Evolutionary conservation across 2,329 filamentous ascomycete species (phyloP), one percentile per base, ranked within the genome.

Genomic region (Simplicillium aogashimaense): DNA sequence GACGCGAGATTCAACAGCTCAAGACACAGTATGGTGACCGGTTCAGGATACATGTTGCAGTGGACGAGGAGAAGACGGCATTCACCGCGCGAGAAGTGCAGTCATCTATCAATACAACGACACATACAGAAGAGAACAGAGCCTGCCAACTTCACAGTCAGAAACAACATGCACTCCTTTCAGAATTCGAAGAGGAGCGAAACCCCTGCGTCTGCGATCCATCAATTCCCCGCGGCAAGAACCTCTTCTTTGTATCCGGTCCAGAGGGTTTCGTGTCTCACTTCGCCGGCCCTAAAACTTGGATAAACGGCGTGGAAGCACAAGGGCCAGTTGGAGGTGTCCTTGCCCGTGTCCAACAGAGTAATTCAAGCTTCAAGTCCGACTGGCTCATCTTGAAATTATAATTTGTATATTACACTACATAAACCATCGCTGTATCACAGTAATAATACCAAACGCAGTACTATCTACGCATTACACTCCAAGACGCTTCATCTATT

Each of bases 251-350:
- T 41, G 76, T 97, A 2, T 94, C 88, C 1, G 92, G 92, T 0
- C 90, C 92, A 0, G 86, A 94, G 40, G 90, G 92, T 1, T 97
- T 97, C 61, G 73, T 97, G 31, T 73, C 76, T 34, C 74, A 83
- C 47, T 86, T 84, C 62, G 86, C 87, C 3, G 90, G 92, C 1
- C 45, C 79, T 9, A 95, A 94, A 62, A 63, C 76, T 3, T 94
- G 86, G 84, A 65, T 70, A 10, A 72, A 73, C 20, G 86, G 87
- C 1, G 66, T 67, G 42, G 83, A 94, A 60, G 67, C 75, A 10
- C 88, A 95, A 53, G 89, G 89, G 0, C 70, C 75, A 0, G 62
- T 95, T 0, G 73, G 75, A 6, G 89, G 89, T 0, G 57, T 88
- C 3, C 60, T 89, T 15, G 74, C 71, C 2, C 63, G 67, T 35